Evolutionary conservation across 2,329 filamentous ascomycete genomes (phyloP), one percentile per base, ranked within the genome.

Genomic region (Alternaria gansuensis): DNA sequence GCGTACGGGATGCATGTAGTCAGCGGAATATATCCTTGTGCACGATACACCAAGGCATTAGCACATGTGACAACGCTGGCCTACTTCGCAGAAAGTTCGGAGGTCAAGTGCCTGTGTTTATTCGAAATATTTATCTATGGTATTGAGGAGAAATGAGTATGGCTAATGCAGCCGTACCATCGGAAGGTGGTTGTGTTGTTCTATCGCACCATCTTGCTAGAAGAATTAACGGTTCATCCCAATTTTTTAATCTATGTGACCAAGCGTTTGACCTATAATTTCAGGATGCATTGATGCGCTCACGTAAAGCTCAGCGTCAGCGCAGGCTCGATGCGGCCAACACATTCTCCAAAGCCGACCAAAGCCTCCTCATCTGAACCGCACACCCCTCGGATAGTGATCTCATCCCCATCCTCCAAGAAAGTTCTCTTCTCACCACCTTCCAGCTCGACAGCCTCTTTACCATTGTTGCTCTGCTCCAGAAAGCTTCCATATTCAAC

Each of bases 271-370:
- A 17, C 11, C 1, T 29, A 44, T 14, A 4, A 8, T 14, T 10
- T 28, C 7, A 45, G 7, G 4, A 17, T 17, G 6, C 13, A 13
- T 11, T 5, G 7, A 23, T 24, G 1, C 9, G 13, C 17, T 59
- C 55, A 69, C 40, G 57, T 56, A 29, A 70, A 68, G 13, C 54
- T 63, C 37, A 74, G 54, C 31, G 62, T 64, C 39, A 75, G n/a
- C 4, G 76, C 75, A 24, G 75, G 74, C 61, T 77, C 72, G 57
- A 93, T 88, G 36, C 76, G 85, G 13, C 90, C 90, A 21, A 81
- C 80, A 64, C 90, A 91, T 63, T 92, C 86, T 2, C 91, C 91
- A 75, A 94, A 94, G 0, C 91, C 91, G 26, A 95, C 88, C 51
- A 88, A 80, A n/a, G 79, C 83, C 3, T 87, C 86, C 29, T 88